Conservation (phyloP, 2,329 filamentous ascomycete genomes). For the Colletotrichum higginsianum region DNA sequence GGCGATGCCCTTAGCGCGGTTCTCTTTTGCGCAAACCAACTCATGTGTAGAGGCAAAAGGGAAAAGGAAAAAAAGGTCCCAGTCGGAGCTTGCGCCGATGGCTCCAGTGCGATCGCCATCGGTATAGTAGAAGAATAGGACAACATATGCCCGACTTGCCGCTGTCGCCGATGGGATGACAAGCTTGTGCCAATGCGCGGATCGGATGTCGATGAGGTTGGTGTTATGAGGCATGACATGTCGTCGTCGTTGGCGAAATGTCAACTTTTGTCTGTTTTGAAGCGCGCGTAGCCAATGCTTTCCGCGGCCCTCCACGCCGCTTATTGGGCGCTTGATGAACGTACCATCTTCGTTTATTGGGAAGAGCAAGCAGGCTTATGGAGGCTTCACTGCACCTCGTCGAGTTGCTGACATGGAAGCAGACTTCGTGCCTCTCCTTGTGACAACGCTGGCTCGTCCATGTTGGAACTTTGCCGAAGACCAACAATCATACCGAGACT, state of each 20-base stretch:
- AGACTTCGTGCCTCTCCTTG: conserved; percentile 1
- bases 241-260: not conserved
- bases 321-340: not conserved
- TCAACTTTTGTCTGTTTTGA: not conserved
- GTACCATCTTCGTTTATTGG: not conserved
- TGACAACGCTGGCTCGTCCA: conserved; percentile 15
- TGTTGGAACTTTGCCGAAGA: not conserved
- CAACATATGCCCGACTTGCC: conserved; percentile 2
- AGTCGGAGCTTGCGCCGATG: conserved; percentile 35
- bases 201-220: conserved; percentile 33
- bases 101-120: conserved; percentile 15
- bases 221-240: too few relatives aligned
- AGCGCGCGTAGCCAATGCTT: not conserved
- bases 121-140: not conserved
- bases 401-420: not conserved
- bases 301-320: not conserved
- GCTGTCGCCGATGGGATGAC: conserved; percentile 12
- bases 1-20: conserved; percentile 31
- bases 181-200: conserved; percentile 20
- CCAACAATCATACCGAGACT: conserved; percentile 8
- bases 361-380: not conserved
- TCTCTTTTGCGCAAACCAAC: conserved; percentile 23
- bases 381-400: not conserved
- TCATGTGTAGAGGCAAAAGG: not conserved
- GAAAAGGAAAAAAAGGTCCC: not conserved